Evolutionary conservation across 2,329 filamentous ascomycete species (phyloP).

Genomic region (Cladophialophora psammophila): DNA sequence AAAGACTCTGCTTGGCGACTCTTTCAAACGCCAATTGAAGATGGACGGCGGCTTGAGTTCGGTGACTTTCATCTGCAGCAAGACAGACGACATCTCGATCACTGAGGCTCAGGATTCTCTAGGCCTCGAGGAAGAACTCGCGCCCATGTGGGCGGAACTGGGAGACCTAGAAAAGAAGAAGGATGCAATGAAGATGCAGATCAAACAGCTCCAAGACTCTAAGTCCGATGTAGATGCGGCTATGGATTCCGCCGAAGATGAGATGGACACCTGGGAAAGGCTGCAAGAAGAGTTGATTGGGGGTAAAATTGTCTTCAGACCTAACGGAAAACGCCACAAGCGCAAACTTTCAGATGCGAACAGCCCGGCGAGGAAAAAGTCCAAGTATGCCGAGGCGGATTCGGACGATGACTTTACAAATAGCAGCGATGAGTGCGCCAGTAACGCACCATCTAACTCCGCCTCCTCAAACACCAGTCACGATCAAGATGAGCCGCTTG

Average conservation of each 20-base stretch:
- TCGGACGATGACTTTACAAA: conserved; percentile 4
- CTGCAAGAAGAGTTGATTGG: conserved; percentile 5
- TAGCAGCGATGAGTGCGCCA: background rate
- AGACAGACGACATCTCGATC: conserved; percentile 67
- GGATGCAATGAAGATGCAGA: background rate
- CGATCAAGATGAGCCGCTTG: background rate
- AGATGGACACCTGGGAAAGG: background rate
- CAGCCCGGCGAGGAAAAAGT: background rate
- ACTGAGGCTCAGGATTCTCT: conserved; percentile 55
- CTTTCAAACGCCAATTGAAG: conserved; percentile 66
- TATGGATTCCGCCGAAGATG: conserved; percentile 9
- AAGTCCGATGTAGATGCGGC: background rate
- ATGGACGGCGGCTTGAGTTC: conserved; percentile 63
- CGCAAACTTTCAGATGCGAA: conserved; percentile 6
- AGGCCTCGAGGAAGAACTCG: conserved; percentile 47
- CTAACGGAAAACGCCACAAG: conserved; percentile 1
- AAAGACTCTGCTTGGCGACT: conserved; percentile 62
- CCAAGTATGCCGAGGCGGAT: background rate
- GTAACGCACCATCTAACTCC: background rate
- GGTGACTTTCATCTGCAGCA: conserved; percentile 69
- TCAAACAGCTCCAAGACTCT: background rate
- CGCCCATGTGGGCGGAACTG: conserved; percentile 32
- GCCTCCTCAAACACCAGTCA: background rate
- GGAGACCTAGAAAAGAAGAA: conserved; percentile 30
- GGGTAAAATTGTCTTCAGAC: conserved; percentile 2